Percentiles rank a stretch among this genome's conserved stretches.
phyloP scores from a whole-genome alignment of 2,329 filamentous ascomycete genomes.

The Colletotrichum phormii region DNA sequence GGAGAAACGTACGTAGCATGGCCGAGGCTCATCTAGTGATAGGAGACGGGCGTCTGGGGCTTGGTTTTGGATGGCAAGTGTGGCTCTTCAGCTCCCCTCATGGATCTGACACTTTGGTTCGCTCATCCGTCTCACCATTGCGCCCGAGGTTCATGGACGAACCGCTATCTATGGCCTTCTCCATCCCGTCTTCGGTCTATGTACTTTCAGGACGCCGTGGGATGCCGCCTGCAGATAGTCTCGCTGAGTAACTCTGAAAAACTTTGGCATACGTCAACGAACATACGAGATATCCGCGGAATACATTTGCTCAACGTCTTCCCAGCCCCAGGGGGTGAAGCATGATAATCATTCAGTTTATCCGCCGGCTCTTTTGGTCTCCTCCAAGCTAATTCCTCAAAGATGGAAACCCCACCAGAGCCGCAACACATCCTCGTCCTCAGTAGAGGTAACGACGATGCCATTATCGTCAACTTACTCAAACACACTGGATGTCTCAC shows the following conservation, averaged over 20 bases:
- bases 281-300: background rate
- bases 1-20: background rate
- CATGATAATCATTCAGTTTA: background rate
- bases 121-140: constrained; percentile 16
- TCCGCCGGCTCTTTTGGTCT: background rate
- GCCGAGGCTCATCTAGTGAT: background rate
- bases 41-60: background rate
- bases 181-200: constrained; percentile 22
- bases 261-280: constrained; percentile 19
- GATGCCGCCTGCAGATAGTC: background rate
- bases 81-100: background rate
- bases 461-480: constrained; percentile 11
- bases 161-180: constrained; percentile 11
- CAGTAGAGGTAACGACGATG: background rate
- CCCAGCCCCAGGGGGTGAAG: background rate
- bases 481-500: background rate
- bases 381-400: background rate
- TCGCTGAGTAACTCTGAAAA: background rate
- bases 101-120: background rate
- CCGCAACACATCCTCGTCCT: constrained; percentile 14
- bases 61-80: constrained; percentile 16
- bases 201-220: background rate
- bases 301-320: background rate
- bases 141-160: constrained; percentile 8
- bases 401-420: constrained; percentile 12